phyloP scores from a whole-genome alignment of 2,329 filamentous ascomycete genomes.

The Cytospora piceae region DNA sequence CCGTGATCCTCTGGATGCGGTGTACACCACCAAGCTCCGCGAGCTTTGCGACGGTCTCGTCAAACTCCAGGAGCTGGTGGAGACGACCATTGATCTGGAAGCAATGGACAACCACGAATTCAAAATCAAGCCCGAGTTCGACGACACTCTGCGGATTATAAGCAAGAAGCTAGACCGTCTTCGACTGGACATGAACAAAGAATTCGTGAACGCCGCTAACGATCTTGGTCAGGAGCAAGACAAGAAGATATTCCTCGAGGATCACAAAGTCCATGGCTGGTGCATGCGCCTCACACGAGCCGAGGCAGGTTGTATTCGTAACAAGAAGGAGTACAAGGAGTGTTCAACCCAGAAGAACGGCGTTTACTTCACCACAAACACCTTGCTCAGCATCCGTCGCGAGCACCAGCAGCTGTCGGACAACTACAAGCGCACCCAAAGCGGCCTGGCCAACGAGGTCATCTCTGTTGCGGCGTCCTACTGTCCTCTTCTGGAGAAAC shows the following conservation, averaged over 20 bases:
- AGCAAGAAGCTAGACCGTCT: constrained; percentile 88
- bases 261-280: constrained; percentile 94
- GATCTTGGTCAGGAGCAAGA: constrained; percentile 92
- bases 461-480: constrained; percentile 93
- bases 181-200: constrained; percentile 78
- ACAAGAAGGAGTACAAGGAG: constrained; percentile 87
- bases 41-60: constrained; percentile 77
- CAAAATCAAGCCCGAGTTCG: constrained; percentile 98
- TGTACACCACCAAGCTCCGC: constrained; percentile 83
- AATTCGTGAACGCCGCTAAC: constrained; percentile 74
- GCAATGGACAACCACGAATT: constrained; percentile 97
- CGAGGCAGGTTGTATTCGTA: constrained; percentile 90
- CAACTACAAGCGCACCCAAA: constrained; percentile 94
- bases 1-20: constrained; percentile 79
- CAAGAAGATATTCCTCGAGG: constrained; percentile 98
- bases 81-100: constrained; percentile 94
- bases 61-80: constrained; percentile 95
- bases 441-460: constrained; percentile 87
- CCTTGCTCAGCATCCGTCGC: constrained; percentile 76
- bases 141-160: constrained; percentile 85
- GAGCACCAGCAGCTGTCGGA: constrained; percentile 94
- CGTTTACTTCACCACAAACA: constrained; percentile 93
- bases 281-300: constrained; percentile 92
- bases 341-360: constrained; percentile 99
- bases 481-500: constrained; percentile 85